Base-by-base conservation (phyloP, 1,284 basidiomycete species). In the Sanghuangporus baumii region DNA sequence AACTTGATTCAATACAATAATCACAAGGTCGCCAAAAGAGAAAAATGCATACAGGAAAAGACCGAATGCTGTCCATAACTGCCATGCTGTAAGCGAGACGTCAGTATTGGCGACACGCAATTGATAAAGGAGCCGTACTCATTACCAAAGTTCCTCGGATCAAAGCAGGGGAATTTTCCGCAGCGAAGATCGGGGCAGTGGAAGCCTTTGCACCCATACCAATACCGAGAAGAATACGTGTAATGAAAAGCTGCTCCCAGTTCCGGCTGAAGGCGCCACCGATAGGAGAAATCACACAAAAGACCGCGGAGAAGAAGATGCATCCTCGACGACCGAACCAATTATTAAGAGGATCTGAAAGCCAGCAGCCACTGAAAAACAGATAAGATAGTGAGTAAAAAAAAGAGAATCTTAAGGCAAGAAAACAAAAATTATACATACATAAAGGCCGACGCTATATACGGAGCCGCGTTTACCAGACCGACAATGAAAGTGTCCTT, bases 201-300 rank as follows among this genome's bases (percentile, higher is more conserved):
- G 83, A 79, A 26, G 80, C 81, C 71, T 88, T 88, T 6, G 84
- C 79, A 1, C 86, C 87, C 77, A 89, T 87, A 23, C 86, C 87
- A 43, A 88, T 69, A n/a, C 86, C 86, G 8, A 89, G 78, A 6
- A 87, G 72, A 2, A 88, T 69, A 52, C 86, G 81, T 54, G 81
- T 79, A 37, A 81, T 75, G 66, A 77, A 74, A 50, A 78, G 72
- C 31, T 64, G 58, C 36, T 57, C 34, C 62, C 62, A 64, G 20
- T 67, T 73, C 47, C 74, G 72, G 6, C 76, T 75, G 38, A 75
- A 71, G 7, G 74, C 88, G 31, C 79, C 79, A 51, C 82, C 84
- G 67, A 92, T 84, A 48, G 84, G 82, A n/a, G 81, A 78, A 46
- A 84, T 69, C 9, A 83, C 81, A 67, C 73, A 83, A 70, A 87